A percentile compares a stretch with the other conserved stretches of the same genome.
Conservation (phyloP, 1,284 basidiomycete genomes). For the Cutaneotrichosporon cavernicola region DNA sequence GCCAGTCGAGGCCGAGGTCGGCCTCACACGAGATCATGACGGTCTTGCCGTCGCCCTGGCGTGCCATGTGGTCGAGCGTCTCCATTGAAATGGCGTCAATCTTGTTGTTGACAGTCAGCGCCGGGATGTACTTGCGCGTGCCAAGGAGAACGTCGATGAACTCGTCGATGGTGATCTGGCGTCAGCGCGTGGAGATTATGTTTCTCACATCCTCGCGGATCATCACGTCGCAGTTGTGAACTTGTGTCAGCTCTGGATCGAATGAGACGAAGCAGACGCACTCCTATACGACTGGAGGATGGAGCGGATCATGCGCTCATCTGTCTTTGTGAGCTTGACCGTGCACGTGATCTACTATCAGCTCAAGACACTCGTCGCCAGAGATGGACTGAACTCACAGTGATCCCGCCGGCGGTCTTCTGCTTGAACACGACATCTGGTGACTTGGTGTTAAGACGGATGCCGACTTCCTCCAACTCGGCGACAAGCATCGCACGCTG, state of each 20-base stretch:
- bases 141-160: slow-evolving; percentile 94
- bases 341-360: slow-evolving; percentile 72
- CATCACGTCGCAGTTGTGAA: slow-evolving; percentile 96
- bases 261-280: slow-evolving; percentile 26
- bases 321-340: slow-evolving; percentile 89
- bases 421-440: slow-evolving; percentile 73
- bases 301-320: slow-evolving; percentile 89
- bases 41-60: slow-evolving; percentile 68
- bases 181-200: background rate
- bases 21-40: slow-evolving; percentile 94
- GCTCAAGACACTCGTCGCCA: background rate
- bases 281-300: slow-evolving; percentile 79
- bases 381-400: slow-evolving; percentile 4
- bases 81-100: slow-evolving; percentile 85
- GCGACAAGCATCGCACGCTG: slow-evolving; percentile 83
- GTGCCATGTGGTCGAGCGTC: slow-evolving; percentile 82
- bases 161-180: slow-evolving; percentile 88
- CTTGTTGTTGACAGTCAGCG: slow-evolving; percentile 92
- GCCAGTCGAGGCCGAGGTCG: slow-evolving; percentile 81
- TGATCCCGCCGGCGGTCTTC: slow-evolving; percentile 76
- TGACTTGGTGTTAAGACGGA: slow-evolving; percentile 82
- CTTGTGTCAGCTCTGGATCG: slow-evolving; percentile 34
- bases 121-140: slow-evolving; percentile 91
- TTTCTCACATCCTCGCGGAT: slow-evolving; percentile 83
- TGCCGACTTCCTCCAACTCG: slow-evolving; percentile 94